Base-by-base conservation (phyloP, 768 basidiomycete genomes). In the Naganishia randhawae region DNA sequence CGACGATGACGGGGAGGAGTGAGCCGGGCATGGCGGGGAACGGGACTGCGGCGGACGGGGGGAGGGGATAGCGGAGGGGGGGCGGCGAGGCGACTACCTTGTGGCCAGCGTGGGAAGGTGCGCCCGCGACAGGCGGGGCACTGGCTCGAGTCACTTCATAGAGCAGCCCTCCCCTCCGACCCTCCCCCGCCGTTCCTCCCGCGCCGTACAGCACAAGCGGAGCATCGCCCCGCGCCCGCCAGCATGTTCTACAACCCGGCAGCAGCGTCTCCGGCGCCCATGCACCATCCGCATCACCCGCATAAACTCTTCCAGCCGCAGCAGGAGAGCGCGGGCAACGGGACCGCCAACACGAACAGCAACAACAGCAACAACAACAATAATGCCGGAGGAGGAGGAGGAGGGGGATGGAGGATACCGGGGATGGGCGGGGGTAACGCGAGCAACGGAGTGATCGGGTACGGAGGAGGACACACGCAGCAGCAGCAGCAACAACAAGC, bases 201-300 rank as follows among this genome's bases (percentile, higher is more conserved):
- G n/a, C n/a, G n/a, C n/a, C n/a, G n/a, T n/a, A n/a, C n/a, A n/a
- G n/a, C n/a, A n/a, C n/a, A n/a, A n/a, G n/a, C n/a, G n/a, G n/a
- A n/a, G n/a, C n/a, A n/a, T n/a, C n/a, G n/a, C n/a, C n/a, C n/a
- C 29, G 31, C 51, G 16, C 9, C 25, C 29, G 32, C 51, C 51
- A 29, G 16, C 27, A 61, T 61, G 57, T 61, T 61, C n/a, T 61
- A 61, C 57, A 61, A 61, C 25, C 57, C 57, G 17, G 57, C 57
- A 16, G 57, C 57, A 16, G 57, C 57, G 7, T 39, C 57, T 25
- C 37, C 57, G 19, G 37, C 57, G 14, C 37, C 57, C 11, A 17
- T 61, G 2, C 57, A 61, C n/a, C 57, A 61, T 35, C 31, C 33
- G 5, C 35, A 61, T 6, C 57, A 61, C 16, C 37, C n/a, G 25